These are phyloP conservation scores for Botrytis galanthina DNA, from an alignment of 2,329 filamentous ascomycete genomes.

Conservation along the genomic window DNA sequence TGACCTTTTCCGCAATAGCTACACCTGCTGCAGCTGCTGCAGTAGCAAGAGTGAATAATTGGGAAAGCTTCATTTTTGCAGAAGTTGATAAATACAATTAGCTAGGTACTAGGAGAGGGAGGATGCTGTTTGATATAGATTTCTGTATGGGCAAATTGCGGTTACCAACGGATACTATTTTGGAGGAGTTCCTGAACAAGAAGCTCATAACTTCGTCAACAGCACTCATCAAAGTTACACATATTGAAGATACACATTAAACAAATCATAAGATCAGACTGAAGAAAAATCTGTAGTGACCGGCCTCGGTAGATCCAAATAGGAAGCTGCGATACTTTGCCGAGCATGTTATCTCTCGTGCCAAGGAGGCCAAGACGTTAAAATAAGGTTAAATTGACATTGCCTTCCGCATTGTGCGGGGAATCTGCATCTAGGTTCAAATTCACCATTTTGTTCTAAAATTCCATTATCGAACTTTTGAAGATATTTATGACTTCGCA, in stretches of 20 bases:
- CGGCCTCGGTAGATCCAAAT: conserved; percentile 7
- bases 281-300: background rate
- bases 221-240: background rate
- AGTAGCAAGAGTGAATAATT: conserved; percentile 7
- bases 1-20: conserved; percentile 28
- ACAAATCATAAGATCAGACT: background rate
- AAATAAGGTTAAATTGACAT: conserved; percentile 17
- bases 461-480: background rate
- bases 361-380: conserved; percentile 16
- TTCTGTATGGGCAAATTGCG: background rate
- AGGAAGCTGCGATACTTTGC: conserved; percentile 13
- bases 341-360: conserved; percentile 17
- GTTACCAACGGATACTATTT: background rate
- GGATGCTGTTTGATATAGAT: background rate
- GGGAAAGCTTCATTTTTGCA: conserved; percentile 12
- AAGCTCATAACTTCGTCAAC: conserved; percentile 2
- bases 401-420: conserved; percentile 9
- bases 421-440: background rate
- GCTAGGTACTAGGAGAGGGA: background rate
- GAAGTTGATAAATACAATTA: background rate
- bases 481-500: background rate
- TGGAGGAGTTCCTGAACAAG: conserved; percentile 9
- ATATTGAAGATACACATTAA: conserved; percentile 1
- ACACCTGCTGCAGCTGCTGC: background rate
- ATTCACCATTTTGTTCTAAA: background rate